phyloP scores from a whole-genome alignment of 208 protist genomes.

The Crithidia mellificae region DNA sequence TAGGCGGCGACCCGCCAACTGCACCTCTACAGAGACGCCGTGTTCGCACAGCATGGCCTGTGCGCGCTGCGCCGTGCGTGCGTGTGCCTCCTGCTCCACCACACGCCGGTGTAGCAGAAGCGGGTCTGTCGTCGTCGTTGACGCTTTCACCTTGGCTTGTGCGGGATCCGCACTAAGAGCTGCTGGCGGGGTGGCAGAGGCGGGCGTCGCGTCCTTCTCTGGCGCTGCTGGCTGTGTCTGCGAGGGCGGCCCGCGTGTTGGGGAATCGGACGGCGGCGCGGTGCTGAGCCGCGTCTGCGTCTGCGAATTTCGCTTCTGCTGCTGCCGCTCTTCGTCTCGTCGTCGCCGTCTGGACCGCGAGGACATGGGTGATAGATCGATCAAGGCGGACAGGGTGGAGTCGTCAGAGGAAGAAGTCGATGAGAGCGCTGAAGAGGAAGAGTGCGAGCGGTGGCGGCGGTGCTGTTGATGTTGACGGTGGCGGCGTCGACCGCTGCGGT shows the following conservation, averaged over 20 bases:
- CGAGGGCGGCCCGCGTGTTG: neutral
- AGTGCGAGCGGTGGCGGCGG: no score
- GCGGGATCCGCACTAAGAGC: neutral
- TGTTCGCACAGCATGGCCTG: conserved; percentile 23
- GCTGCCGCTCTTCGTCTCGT: neutral
- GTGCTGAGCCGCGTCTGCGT: neutral
- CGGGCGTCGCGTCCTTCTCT: no score
- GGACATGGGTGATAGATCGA: neutral
- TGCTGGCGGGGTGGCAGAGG: neutral
- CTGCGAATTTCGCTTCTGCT: neutral
- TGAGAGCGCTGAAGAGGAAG: neutral
- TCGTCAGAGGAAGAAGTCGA: neutral
- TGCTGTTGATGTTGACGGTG: no score
- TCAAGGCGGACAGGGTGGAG: conserved; percentile 5
- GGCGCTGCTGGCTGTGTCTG: neutral
- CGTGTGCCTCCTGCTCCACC: conserved; percentile 4
- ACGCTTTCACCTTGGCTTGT: neutral
- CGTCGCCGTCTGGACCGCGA: neutral
- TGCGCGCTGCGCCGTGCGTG: conserved; percentile 19
- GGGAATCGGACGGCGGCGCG: conserved; percentile 1
- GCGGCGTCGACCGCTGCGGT: no score
- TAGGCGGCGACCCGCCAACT: conserved; percentile 27
- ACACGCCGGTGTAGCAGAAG: neutral
- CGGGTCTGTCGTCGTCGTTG: neutral
- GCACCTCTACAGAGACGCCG: conserved; percentile 35